phyloP scores from a whole-genome alignment of 108 stramenopile genomes.

The Bacterosira constricta region DNA sequence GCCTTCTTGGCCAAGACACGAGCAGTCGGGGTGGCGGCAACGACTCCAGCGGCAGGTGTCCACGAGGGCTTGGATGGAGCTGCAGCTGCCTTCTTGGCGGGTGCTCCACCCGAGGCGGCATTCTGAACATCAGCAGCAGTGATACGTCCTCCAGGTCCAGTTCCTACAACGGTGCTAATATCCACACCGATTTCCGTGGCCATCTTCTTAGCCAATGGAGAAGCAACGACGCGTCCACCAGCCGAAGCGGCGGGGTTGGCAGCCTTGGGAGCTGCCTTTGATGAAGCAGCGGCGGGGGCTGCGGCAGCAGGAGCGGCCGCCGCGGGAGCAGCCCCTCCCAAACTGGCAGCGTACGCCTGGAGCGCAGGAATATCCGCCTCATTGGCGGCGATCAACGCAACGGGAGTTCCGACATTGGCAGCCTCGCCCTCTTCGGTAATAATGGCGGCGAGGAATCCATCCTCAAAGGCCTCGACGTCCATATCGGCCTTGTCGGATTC shows the following conservation, averaged over 20 bases:
- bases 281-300: conserved; percentile 64
- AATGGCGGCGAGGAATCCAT: conserved; percentile 95
- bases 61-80: conserved; percentile 72
- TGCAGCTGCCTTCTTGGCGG: conserved; percentile 56
- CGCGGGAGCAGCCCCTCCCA: conserved; percentile 60
- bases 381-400: conserved; percentile 87
- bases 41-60: conserved; percentile 86
- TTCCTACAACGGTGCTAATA: conserved; percentile 85
- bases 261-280: conserved; percentile 58
- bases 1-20: conserved; percentile 84
- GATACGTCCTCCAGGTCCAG: conserved; percentile 91
- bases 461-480: conserved; percentile 97
- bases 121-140: conserved; percentile 83
- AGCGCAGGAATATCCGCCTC: conserved; percentile 82
- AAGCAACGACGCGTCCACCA: conserved; percentile 91
- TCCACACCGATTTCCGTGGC: conserved; percentile 88
- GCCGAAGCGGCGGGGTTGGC: conserved; percentile 56
- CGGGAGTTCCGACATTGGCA: conserved; percentile 90
- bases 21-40: conserved; percentile 86
- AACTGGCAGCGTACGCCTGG: conserved; percentile 71
- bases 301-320: conserved; percentile 50
- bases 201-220: conserved; percentile 93
- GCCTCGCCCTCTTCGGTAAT: conserved; percentile 90
- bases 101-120: conserved; percentile 69
- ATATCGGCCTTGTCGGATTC: conserved; percentile 99